Evolutionary conservation across 2,329 filamentous ascomycete species (phyloP).

Genomic region (Trichoderma sp.): DNA sequence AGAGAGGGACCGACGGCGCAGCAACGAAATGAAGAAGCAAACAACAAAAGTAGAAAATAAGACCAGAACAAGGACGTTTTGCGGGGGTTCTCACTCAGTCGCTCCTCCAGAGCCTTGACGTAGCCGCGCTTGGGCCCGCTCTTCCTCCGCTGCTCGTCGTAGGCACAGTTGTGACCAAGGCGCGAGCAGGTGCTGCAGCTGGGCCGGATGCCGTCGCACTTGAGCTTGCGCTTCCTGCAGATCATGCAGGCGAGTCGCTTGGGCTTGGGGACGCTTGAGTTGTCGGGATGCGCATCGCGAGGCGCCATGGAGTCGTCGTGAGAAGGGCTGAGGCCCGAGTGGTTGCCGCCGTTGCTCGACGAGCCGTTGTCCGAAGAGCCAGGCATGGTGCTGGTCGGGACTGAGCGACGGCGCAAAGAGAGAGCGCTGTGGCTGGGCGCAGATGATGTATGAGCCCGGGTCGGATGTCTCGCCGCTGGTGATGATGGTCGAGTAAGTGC

Average conservation of each 20-base stretch:
- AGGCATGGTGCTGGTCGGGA: constrained; percentile 36
- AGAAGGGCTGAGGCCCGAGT: constrained; percentile 37
- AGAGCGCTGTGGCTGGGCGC: constrained; percentile 1
- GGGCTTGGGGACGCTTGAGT: constrained; percentile 68
- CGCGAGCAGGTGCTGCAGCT: constrained; percentile 87
- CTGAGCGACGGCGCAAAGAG: constrained; percentile 5
- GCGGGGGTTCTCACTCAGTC: constrained; percentile 68
- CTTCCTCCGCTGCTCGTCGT: constrained; percentile 91
- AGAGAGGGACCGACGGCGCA: background rate
- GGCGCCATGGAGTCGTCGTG: constrained; percentile 41
- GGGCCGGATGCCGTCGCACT: constrained; percentile 82
- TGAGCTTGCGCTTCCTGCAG: constrained; percentile 88
- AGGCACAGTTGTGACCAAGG: constrained; percentile 84
- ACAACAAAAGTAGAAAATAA: background rate
- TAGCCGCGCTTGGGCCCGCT: constrained; percentile 93
- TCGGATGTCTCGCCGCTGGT: background rate
- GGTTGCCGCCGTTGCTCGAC: constrained; percentile 40
- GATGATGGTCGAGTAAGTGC: background rate
- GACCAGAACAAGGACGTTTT: background rate
- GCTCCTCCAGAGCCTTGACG: constrained; percentile 89
- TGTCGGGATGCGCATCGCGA: constrained; percentile 52
- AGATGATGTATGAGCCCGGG: background rate
- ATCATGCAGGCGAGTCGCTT: constrained; percentile 95
- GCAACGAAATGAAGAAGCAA: background rate
- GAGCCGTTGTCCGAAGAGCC: constrained; percentile 44